These are phyloP conservation scores for Cercophora sp. DNA, from an alignment of 495 filamentous ascomycete genomes.

Conservation along the genomic window DNA sequence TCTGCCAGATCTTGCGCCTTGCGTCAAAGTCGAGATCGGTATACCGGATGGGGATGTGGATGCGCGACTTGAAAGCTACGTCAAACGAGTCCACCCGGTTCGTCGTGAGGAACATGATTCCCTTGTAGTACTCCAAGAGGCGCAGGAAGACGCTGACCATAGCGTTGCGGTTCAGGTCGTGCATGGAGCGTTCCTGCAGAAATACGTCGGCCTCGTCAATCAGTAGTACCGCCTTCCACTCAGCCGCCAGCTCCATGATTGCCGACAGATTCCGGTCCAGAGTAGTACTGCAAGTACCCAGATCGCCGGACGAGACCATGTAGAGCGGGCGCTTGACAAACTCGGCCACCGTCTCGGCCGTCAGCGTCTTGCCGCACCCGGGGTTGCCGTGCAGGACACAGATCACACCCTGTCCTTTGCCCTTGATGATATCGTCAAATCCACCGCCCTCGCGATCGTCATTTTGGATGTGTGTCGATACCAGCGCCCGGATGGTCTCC, in stretches of 20 bases:
- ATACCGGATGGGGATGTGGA: constrained; percentile 43
- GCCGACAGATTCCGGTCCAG: constrained; percentile 36
- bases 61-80: constrained; percentile 45
- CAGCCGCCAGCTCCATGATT: too few relatives aligned
- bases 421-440: constrained; percentile 36
- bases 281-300: constrained; percentile 32
- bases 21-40: constrained; percentile 30
- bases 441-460: constrained; percentile 14
- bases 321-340: constrained; percentile 50
- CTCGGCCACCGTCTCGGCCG: constrained; percentile 44
- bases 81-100: constrained; percentile 37
- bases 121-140: constrained; percentile 45
- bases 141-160: constrained; percentile 52
- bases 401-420: constrained; percentile 34
- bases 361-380: constrained; percentile 39
- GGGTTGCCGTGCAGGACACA: constrained; percentile 41
- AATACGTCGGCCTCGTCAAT: constrained; percentile 51
- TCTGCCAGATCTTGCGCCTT: constrained; percentile 43
- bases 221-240: constrained; percentile 61
- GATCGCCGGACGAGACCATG: constrained; percentile 50
- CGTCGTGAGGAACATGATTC: constrained; percentile 45
- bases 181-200: constrained; percentile 23
- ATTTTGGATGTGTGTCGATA: constrained; percentile 32
- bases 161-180: constrained; percentile 36
- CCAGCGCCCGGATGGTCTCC: constrained; percentile 50